These are phyloP conservation scores for Psophocarpus tetragonolobus DNA, from an alignment of 306 rosid species.

Conservation along the genomic window DNA sequence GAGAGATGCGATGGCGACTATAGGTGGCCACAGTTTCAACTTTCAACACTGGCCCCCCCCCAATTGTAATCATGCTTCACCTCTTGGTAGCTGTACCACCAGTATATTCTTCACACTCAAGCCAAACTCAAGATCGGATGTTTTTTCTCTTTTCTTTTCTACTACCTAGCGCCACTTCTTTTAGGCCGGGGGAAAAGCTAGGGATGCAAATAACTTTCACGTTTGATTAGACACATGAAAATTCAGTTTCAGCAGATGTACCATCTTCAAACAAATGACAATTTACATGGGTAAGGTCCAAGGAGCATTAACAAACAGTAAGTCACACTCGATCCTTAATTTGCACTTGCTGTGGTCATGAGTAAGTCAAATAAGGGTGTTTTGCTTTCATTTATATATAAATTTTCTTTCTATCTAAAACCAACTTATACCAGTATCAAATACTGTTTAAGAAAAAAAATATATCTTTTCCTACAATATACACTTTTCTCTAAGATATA, in stretches of 20 bases:
- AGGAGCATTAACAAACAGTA: not conserved
- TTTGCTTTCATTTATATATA: not conserved
- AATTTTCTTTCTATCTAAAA: no score
- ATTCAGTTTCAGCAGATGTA: constrained; percentile 26
- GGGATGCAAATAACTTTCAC: not conserved
- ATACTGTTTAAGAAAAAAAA: no score
- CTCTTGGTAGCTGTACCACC: constrained; percentile 19
- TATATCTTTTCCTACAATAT: no score
- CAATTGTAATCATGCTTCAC: constrained; percentile 39
- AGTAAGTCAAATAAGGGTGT: not conserved
- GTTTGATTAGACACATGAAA: constrained; percentile 37
- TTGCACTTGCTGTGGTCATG: constrained; percentile 15
- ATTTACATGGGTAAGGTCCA: not conserved
- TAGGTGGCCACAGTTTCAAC: constrained; percentile 32
- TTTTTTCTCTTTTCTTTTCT: not conserved
- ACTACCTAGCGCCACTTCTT: not conserved
- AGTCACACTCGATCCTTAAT: constrained; percentile 3
- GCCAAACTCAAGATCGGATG: constrained; percentile 13
- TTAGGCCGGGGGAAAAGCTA: not conserved
- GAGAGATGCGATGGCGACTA: constrained; percentile 40
- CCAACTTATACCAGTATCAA: not conserved
- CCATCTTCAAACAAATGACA: not conserved
- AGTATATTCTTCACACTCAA: constrained; percentile 38
- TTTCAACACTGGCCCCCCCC: constrained; percentile 42
- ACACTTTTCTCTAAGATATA: no score